phyloP scores from a whole-genome alignment of 495 filamentous ascomycete species.

The Tuber aestivum region DNA sequence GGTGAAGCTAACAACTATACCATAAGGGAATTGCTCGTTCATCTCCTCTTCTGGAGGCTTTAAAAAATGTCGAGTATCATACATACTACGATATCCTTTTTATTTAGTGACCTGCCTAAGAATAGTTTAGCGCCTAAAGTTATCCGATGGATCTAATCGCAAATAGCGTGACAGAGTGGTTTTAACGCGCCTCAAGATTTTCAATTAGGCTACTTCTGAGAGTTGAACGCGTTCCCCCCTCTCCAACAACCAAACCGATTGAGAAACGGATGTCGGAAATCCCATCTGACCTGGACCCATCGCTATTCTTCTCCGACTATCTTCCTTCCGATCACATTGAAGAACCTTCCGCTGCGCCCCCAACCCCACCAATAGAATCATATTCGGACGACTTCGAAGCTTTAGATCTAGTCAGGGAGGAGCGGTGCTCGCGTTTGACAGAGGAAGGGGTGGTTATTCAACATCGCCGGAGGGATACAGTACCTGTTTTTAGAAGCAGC shows the following conservation, averaged over 20 bases:
- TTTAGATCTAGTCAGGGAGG: constrained; percentile 49
- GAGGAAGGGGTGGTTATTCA: constrained; percentile 55
- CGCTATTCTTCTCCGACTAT: constrained; percentile 32
- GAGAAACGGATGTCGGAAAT: constrained; percentile 30
- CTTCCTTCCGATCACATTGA: constrained; percentile 25
- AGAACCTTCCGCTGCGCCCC: constrained; percentile 10
- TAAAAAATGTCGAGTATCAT: too few species aligned
- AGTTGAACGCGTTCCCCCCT: neutral
- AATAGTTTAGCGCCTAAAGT: neutral
- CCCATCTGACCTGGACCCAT: constrained; percentile 38
- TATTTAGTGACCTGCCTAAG: too few species aligned
- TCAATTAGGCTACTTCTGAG: neutral
- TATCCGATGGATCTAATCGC: neutral
- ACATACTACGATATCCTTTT: too few species aligned
- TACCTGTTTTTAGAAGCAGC: constrained; percentile 60
- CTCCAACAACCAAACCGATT: neutral
- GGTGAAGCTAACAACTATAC: too few species aligned
- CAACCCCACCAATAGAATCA: constrained; percentile 22
- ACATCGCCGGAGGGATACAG: constrained; percentile 55
- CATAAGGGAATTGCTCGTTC: too few species aligned
- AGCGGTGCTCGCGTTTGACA: constrained; percentile 51
- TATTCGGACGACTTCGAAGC: constrained; percentile 60
- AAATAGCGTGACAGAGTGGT: neutral
- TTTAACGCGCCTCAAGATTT: neutral
- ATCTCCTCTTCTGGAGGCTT: too few species aligned